A percentile compares a stretch with the other conserved stretches of the same genome.
Conservation (phyloP, 495 filamentous ascomycete genomes). For the Podospora australis region DNA sequence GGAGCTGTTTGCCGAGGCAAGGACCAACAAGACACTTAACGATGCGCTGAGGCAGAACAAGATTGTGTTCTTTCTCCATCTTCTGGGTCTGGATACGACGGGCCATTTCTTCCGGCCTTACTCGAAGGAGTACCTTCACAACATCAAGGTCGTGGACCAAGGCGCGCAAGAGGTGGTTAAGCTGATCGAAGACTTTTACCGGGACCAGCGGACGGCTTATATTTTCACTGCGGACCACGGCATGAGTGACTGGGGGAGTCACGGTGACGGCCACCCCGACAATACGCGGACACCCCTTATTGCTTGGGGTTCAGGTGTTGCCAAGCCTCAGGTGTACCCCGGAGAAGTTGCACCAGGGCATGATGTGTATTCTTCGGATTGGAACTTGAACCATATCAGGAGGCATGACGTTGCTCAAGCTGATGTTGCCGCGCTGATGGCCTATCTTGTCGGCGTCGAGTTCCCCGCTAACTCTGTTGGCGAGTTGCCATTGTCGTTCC, state of each 20-base stretch:
- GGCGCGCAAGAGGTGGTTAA: constrained; percentile 77
- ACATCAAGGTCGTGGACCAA: constrained; percentile 89
- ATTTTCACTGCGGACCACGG: constrained; percentile 98
- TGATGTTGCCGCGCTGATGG: constrained; percentile 94
- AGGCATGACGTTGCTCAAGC: constrained; percentile 91
- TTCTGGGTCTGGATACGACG: constrained; percentile 91
- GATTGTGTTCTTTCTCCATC: constrained; percentile 91
- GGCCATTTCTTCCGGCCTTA: constrained; percentile 88
- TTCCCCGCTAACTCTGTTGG: constrained; percentile 97
- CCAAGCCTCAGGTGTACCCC: constrained; percentile 55
- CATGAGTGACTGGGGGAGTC: constrained; percentile 98
- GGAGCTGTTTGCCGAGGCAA: constrained; percentile 73
- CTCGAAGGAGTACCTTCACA: constrained; percentile 89
- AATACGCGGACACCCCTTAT: constrained; percentile 94
- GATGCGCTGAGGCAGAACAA: constrained; percentile 72
- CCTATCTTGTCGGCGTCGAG: constrained; percentile 82
- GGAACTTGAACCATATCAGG: constrained; percentile 71
- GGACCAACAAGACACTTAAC: constrained; percentile 68
- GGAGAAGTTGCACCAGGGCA: constrained; percentile 63
- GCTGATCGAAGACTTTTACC: constrained; percentile 82
- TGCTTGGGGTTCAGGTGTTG: constrained; percentile 90
- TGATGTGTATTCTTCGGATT: constrained; percentile 88
- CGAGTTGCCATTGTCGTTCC: constrained; percentile 77
- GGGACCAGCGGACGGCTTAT: constrained; percentile 86
- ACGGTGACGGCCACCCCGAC: constrained; percentile 95